Percentiles rank a stretch among this genome's conserved stretches.
These are phyloP conservation scores for Rhizopogon sp. DNA, from an alignment of 768 basidiomycete species.

Conservation along the genomic window DNA sequence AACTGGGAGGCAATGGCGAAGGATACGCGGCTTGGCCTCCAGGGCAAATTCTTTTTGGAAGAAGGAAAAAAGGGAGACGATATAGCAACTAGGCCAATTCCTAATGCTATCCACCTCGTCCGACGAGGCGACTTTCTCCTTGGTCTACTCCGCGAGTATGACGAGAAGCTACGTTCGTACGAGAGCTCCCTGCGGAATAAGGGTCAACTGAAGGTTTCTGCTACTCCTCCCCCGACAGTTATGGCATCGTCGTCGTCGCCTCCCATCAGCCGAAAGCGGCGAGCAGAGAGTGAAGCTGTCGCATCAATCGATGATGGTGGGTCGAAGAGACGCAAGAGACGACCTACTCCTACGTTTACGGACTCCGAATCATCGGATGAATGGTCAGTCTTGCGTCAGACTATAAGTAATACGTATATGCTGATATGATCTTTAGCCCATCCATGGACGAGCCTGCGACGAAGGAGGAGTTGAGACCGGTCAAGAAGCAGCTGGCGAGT, in stretches of 20 bases:
- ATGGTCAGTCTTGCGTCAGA: slow-evolving; percentile 53
- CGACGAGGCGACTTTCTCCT: slow-evolving; percentile 94
- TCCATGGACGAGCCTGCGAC: slow-evolving; percentile 94
- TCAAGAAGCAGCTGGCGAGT: slow-evolving; percentile 90
- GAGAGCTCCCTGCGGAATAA: slow-evolving; percentile 73
- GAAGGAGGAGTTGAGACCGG: slow-evolving; percentile 93
- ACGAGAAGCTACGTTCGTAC: slow-evolving; percentile 87
- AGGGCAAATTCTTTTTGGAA: slow-evolving; percentile 96
- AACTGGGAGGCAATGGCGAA: slow-evolving; percentile 96
- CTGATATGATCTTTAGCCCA: slow-evolving; percentile 44
- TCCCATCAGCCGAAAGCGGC: slow-evolving; percentile 50
- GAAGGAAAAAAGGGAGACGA: slow-evolving; percentile 95
- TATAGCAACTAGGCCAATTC: slow-evolving; percentile 79
- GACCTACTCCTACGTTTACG: slow-evolving; percentile 95
- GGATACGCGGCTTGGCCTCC: slow-evolving; percentile 76
- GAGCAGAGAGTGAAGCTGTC: slow-evolving; percentile 83
- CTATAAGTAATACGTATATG: background rate
- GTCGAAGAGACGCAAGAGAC: slow-evolving; percentile 76
- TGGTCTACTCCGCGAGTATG: slow-evolving; percentile 77
- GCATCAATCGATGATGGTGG: slow-evolving; percentile 72
- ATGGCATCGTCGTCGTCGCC: slow-evolving; percentile 57
- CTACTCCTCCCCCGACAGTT: slow-evolving; percentile 70
- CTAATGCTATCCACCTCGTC: slow-evolving; percentile 97
- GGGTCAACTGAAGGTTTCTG: slow-evolving; percentile 65
- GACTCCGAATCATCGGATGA: slow-evolving; percentile 91